Conservation (phyloP, 352 stramenopile species). For the Pythium chondricola region DNA sequence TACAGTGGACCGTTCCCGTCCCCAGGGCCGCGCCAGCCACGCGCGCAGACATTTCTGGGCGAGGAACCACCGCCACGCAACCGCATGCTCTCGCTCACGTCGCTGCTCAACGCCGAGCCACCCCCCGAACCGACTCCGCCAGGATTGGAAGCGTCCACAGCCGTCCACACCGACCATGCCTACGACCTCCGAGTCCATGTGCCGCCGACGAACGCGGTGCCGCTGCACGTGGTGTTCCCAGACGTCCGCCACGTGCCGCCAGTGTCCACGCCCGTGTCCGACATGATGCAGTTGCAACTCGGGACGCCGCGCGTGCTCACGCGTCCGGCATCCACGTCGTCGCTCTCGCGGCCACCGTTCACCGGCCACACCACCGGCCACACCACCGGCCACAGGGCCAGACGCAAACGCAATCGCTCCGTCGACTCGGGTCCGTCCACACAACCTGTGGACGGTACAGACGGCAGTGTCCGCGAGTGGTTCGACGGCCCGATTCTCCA, state of each 20-base stretch:
- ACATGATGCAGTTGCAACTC: conserved; percentile 70
- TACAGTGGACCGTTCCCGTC: conserved; percentile 3
- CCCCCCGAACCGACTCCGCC: not conserved
- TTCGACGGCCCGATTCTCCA: conserved; percentile 33
- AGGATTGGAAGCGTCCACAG: not conserved
- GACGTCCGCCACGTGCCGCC: conserved; percentile 22
- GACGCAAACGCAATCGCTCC: conserved; percentile 69
- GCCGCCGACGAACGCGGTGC: not conserved
- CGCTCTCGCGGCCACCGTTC: conserved; percentile 7
- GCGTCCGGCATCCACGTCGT: conserved; percentile 21
- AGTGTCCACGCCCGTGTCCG: conserved; percentile 56
- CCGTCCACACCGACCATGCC: not conserved
- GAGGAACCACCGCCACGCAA: conserved; percentile 4
- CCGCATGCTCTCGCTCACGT: not conserved
- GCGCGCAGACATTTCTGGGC: conserved; percentile 6
- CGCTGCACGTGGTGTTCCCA: too few relatives aligned
- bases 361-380: too few relatives aligned
- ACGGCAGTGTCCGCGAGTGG: conserved; percentile 20
- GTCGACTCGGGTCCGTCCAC: conserved; percentile 26
- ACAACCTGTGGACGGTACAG: conserved; percentile 31
- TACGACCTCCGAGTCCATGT: not conserved
- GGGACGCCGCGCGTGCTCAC: conserved; percentile 30
- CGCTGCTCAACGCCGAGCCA: not conserved
- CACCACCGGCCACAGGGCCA: conserved; percentile 5
- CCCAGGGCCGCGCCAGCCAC: conserved; percentile 1